These are phyloP conservation scores for Leptosphaerulina australis DNA, from an alignment of 2,329 filamentous ascomycete species.

Conservation along the genomic window DNA sequence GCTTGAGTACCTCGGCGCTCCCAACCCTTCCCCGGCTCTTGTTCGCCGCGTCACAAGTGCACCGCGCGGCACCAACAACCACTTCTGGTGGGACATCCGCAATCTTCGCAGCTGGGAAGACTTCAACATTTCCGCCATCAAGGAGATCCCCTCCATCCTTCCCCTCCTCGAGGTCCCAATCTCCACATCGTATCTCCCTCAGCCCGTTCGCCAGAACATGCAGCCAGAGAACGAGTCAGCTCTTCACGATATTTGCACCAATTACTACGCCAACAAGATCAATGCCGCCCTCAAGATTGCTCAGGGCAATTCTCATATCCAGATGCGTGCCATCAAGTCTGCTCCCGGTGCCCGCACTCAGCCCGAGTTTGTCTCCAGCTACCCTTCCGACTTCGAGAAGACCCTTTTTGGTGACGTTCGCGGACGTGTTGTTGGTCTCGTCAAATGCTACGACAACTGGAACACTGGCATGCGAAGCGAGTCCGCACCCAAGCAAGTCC, in stretches of 20 bases:
- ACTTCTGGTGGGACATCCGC: slow-evolving; percentile 97
- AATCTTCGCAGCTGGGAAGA: slow-evolving; percentile 82
- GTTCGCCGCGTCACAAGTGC: slow-evolving; percentile 78
- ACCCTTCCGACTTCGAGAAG: slow-evolving; percentile 59
- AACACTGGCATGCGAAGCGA: slow-evolving; percentile 93
- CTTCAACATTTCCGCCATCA: slow-evolving; percentile 76
- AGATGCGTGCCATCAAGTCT: slow-evolving; percentile 51
- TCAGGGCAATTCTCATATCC: slow-evolving; percentile 67
- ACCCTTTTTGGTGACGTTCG: slow-evolving; percentile 55
- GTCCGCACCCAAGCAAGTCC: slow-evolving; percentile 80
- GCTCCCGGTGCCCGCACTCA: slow-evolving; percentile 58
- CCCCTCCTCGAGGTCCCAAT: slow-evolving; percentile 70
- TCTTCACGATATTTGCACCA: slow-evolving; percentile 75
- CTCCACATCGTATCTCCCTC: slow-evolving; percentile 65
- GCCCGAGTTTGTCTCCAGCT: slow-evolving; percentile 70
- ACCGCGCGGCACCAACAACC: slow-evolving; percentile 71
- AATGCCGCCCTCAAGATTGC: slow-evolving; percentile 82
- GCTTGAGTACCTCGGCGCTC: slow-evolving; percentile 74
- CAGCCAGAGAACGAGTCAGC: slow-evolving; percentile 79
- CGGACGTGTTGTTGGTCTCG: slow-evolving; percentile 77
- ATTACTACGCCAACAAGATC: slow-evolving; percentile 83
- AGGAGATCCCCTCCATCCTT: slow-evolving; percentile 73
- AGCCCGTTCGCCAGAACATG: slow-evolving; percentile 62
- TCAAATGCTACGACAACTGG: slow-evolving; percentile 91
- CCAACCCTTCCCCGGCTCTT: slow-evolving; percentile 82